These are phyloP conservation scores for Hippophae tibetana DNA, from an alignment of 306 rosid species.

Conservation along the genomic window DNA sequence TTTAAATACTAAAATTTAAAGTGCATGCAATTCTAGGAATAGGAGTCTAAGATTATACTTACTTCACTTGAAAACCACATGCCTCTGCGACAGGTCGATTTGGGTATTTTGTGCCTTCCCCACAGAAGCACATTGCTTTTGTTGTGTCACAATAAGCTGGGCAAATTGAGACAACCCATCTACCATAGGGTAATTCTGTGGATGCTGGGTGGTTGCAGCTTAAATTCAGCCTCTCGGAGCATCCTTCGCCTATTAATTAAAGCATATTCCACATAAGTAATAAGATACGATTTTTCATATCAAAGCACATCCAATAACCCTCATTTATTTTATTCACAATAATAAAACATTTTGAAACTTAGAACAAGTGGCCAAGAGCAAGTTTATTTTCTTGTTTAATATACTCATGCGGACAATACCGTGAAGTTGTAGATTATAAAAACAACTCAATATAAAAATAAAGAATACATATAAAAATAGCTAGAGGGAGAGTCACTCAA, in stretches of 20 bases:
- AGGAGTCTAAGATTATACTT: constrained; percentile 22
- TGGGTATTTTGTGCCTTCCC: constrained; percentile 94
- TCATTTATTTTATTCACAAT: neutral
- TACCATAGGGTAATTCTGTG: constrained; percentile 56
- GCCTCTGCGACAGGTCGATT: constrained; percentile 86
- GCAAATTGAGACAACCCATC: constrained; percentile 92
- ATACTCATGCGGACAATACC: too few relatives aligned
- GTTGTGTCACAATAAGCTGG: constrained; percentile 81
- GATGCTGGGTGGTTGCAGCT: constrained; percentile 61
- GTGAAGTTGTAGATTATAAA: too few relatives aligned
- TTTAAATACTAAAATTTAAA: constrained; percentile 6
- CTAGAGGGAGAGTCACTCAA: neutral
- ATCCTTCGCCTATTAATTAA: constrained; percentile 59
- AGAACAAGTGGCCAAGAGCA: too few relatives aligned
- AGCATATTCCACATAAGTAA: constrained; percentile 2
- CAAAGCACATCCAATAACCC: neutral
- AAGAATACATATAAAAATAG: too few relatives aligned
- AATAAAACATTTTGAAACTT: neutral
- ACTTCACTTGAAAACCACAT: constrained; percentile 81
- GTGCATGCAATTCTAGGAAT: constrained; percentile 13
- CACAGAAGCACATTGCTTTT: constrained; percentile 97
- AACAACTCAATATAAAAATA: too few relatives aligned
- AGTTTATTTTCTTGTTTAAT: too few relatives aligned
- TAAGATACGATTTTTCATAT: too few relatives aligned
- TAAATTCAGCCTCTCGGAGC: constrained; percentile 51